phyloP scores from a whole-genome alignment of 352 stramenopile species.

The Blastocystis sp. region DNA sequence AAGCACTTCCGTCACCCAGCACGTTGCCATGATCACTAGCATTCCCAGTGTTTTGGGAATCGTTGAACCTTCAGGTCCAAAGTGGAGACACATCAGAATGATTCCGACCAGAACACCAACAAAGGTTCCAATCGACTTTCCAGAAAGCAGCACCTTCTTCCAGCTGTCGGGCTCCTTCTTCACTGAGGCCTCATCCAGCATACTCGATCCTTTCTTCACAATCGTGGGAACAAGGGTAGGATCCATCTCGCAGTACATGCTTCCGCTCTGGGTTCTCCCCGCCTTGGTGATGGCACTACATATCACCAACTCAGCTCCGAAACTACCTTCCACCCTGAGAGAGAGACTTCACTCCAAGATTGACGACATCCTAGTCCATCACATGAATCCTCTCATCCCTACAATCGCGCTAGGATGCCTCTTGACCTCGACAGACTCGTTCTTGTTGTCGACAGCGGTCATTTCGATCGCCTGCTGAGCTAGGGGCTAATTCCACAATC shows the following conservation, averaged over 20 bases:
- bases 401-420: background rate
- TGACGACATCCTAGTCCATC: background rate
- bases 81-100: background rate
- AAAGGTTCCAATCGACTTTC: background rate
- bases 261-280: background rate
- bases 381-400: background rate
- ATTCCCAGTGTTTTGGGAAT: background rate
- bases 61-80: background rate
- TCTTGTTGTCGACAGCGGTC: background rate
- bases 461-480: background rate
- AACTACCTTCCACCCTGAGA: background rate
- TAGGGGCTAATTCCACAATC: no score
- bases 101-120: background rate
- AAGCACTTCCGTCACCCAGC: slow-evolving; percentile 45
- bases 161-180: background rate
- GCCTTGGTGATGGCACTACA: background rate
- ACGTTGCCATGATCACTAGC: slow-evolving; percentile 26
- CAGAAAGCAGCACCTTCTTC: background rate
- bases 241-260: slow-evolving; percentile 37
- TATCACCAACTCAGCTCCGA: background rate
- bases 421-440: background rate
- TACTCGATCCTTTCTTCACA: slow-evolving; percentile 1
- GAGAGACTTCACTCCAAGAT: background rate
- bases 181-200: background rate
- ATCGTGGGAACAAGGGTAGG: slow-evolving; percentile 10